These are phyloP conservation scores for Plasmodium knowlesi DNA, from an alignment of 169 alveolate species.

Conservation along the genomic window DNA sequence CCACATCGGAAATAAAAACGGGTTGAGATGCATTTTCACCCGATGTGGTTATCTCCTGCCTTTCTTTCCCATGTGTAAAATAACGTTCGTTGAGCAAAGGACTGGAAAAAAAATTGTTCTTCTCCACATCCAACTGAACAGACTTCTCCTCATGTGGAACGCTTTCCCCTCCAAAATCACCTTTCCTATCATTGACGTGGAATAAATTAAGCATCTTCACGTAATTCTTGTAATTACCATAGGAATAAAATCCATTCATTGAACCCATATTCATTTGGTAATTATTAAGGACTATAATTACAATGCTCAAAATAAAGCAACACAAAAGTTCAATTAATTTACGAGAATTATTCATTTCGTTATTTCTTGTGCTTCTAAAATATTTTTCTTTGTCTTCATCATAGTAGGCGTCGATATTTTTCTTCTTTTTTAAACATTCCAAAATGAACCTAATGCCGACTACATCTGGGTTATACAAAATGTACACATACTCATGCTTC, in stretches of 20 bases:
- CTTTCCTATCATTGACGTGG: not conserved
- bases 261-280: constrained; percentile 70
- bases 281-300: constrained; percentile 52
- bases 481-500: constrained; percentile 36
- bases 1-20: not conserved
- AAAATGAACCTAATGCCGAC: constrained; percentile 48
- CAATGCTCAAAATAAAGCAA: constrained; percentile 41
- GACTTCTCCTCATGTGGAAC: too few species aligned
- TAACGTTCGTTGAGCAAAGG: not conserved
- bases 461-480: constrained; percentile 63
- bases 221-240: constrained; percentile 33
- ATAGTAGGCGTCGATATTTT: constrained; percentile 71
- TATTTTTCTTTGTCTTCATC: constrained; percentile 73
- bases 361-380: constrained; percentile 56
- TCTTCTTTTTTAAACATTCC: constrained; percentile 53
- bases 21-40: not conserved
- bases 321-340: constrained; percentile 48
- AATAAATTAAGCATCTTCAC: not conserved
- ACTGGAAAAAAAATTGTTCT: not conserved
- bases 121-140: too few species aligned
- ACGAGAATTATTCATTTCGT: constrained; percentile 38
- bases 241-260: constrained; percentile 37
- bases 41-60: not conserved
- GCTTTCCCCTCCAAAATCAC: not conserved
- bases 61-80: not conserved